These are phyloP conservation scores for Linnemannia hyalina DNA, from an alignment of 192 early-diverging fungal genomes.

Conservation along the genomic window DNA sequence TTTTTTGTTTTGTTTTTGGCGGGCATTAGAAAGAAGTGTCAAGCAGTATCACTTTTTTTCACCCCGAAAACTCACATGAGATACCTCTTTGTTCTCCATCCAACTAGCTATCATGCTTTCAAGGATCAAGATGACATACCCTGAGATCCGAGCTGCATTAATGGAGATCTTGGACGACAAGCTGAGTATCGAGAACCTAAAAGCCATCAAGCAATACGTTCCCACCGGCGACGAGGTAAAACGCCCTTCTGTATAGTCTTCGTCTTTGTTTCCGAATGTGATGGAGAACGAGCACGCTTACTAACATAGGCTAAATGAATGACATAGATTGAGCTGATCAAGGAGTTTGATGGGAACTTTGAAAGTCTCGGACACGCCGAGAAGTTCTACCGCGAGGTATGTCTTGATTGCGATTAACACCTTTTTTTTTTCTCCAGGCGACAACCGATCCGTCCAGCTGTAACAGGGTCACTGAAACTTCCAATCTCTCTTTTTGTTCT, in stretches of 20 bases:
- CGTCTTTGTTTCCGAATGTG: not conserved
- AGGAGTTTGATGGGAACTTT: conserved; percentile 63
- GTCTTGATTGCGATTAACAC: not conserved
- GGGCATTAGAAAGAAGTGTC: not conserved
- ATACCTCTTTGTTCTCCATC: not conserved
- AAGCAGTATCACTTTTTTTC: not conserved
- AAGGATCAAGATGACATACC: conserved; percentile 62
- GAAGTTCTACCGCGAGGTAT: conserved; percentile 63
- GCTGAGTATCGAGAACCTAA: conserved; percentile 65
- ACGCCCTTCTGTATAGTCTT: not conserved
- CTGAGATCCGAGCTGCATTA: conserved; percentile 66
- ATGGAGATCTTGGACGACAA: conserved; percentile 68
- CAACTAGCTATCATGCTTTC: conserved; percentile 67
- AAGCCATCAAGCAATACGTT: conserved; percentile 67
- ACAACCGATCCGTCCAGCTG: too few relatives aligned
- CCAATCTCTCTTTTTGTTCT: not conserved
- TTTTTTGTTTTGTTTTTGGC: too few relatives aligned
- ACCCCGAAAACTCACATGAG: not conserved
- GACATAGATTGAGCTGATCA: conserved; percentile 61
- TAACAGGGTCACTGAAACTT: not conserved
- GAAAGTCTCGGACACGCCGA: conserved; percentile 68
- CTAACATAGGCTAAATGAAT: not conserved
- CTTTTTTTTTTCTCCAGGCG: not conserved
- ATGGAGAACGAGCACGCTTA: not conserved
- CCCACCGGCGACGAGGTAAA: conserved; percentile 65